Evolutionary conservation across 352 stramenopile genomes (phyloP), one percentile per base, ranked within the genome.

Genomic region (Paralagenidium karlingii): DNA sequence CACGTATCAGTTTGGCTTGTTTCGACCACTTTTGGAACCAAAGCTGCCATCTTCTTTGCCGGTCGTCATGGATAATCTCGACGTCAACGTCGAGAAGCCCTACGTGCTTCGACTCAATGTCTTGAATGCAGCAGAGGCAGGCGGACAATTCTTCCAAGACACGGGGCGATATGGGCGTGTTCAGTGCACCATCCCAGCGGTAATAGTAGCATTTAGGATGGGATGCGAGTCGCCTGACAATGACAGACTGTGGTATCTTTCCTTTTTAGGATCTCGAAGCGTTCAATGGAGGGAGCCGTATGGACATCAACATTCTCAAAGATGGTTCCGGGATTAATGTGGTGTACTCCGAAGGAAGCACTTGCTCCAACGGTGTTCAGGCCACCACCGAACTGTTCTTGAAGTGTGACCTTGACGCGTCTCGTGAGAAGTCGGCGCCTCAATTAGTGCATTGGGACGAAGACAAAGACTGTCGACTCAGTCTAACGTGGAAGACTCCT

Each of bases 261-360:
- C n/a, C n/a, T n/a, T 3, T 36, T 36, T 36, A 87, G 73, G 67
- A 87, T 83, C 83, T 68, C 67, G 68, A 57, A 24, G 52, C 79
- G 25, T 41, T 63, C 2, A 87, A 62, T 31, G 74, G 69, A 20
- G 74, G 74, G 1, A 76, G 64, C 22, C 56, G 66, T 11, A 71
- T 87, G 51, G 60, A 71, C 6, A 74, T 87, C 22, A 51, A 70
- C 16, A 54, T 70, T 8, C 43, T 69, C 1, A 49, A 60, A 4
- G 76, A 63, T 28, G 74, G 74, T n/a, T 55, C 58, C 19, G 74
- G 74, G 29, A 52, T 87, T 4, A 66, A 62, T 18, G 68, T 84
- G 0, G 49, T 47, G 1, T 80, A 83, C 29, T 75, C 58, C 1
- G 53, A 47, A 15, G 74, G 74, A 9, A 75, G 65, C 0, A 49